Conservation (phyloP, 202 grass and related monocot species). For the Cymbopogon flexuosus region DNA sequence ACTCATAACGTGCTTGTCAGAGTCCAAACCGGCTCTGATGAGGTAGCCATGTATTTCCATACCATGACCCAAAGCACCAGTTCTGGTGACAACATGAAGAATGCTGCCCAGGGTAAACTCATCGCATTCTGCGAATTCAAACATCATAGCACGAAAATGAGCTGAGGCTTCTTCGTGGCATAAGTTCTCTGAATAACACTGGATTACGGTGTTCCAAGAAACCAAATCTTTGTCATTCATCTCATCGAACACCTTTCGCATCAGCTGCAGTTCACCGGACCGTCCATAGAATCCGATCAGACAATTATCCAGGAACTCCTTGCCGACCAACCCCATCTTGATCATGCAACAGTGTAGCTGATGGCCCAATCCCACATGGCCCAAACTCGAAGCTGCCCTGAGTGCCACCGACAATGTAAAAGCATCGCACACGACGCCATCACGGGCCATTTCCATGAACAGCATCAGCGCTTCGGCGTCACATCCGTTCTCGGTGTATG, state of each 20-base stretch:
- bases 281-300: conserved; percentile 60
- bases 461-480: conserved; percentile 40
- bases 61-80: conserved; percentile 39
- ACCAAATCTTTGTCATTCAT: conserved; percentile 52
- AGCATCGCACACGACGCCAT: conserved; percentile 34
- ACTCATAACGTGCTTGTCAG: conserved; percentile 48
- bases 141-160: conserved; percentile 50
- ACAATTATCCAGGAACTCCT: conserved; percentile 51
- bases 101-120: conserved; percentile 55
- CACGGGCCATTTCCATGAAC: conserved; percentile 41
- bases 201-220: conserved; percentile 64
- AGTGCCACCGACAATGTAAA: conserved; percentile 48
- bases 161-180: conserved; percentile 36
- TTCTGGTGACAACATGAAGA: conserved; percentile 41
- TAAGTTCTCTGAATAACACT: conserved; percentile 43
- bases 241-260: conserved; percentile 45
- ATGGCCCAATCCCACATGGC: conserved; percentile 32
- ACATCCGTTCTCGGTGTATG: conserved; percentile 50
- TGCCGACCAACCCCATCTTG: conserved; percentile 44
- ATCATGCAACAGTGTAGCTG: conserved; percentile 55
- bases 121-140: conserved; percentile 37
- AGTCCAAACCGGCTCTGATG: conserved; percentile 47
- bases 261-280: conserved; percentile 35
- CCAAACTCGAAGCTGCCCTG: conserved; percentile 46
- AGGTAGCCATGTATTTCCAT: conserved; percentile 59